Evolutionary conservation across 2,329 filamentous ascomycete genomes (phyloP).

Genomic region (Ascosphaera pollenicola): DNA sequence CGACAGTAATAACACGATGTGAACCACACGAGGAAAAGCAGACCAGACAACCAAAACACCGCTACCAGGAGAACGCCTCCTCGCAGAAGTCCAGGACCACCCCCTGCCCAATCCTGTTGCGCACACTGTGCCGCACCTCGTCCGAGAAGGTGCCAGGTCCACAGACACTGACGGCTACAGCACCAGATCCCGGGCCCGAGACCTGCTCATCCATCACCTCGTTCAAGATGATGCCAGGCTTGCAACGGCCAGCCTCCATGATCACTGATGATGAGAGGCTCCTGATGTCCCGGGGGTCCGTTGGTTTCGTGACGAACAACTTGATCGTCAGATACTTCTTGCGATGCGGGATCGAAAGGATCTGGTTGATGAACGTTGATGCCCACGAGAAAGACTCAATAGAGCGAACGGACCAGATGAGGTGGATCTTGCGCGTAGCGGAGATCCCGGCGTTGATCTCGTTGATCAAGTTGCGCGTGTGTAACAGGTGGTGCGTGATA

Average conservation of each 20-base stretch:
- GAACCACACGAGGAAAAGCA: constrained; percentile 1
- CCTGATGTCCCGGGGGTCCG: constrained; percentile 30
- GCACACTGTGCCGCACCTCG: constrained; percentile 32
- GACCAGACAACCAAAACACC: constrained; percentile 1
- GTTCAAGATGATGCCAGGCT: constrained; percentile 32
- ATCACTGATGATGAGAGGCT: constrained; percentile 35
- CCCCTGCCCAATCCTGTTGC: constrained; percentile 27
- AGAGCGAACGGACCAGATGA: constrained; percentile 40
- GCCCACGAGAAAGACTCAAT: constrained; percentile 41
- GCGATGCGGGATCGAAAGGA: constrained; percentile 35
- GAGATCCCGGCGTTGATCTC: constrained; percentile 29
- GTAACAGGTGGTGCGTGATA: constrained; percentile 42
- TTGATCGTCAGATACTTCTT: constrained; percentile 36
- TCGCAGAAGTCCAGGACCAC: constrained; percentile 39
- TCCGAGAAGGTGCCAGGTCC: constrained; percentile 41
- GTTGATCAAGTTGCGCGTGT: constrained; percentile 34
- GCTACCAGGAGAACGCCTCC: constrained; percentile 43
- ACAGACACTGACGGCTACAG: constrained; percentile 39
- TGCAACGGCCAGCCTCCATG: constrained; percentile 38
- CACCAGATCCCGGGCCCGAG: constrained; percentile 16
- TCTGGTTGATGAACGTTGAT: constrained; percentile 42
- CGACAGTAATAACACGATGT: not conserved
- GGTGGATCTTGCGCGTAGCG: constrained; percentile 35
- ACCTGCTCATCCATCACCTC: constrained; percentile 32
- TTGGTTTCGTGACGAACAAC: constrained; percentile 40